A percentile compares a stretch with the other conserved stretches of the same genome.
Conservation (phyloP, 2,329 filamentous ascomycete genomes). For the Microdochium bolleyi region DNA sequence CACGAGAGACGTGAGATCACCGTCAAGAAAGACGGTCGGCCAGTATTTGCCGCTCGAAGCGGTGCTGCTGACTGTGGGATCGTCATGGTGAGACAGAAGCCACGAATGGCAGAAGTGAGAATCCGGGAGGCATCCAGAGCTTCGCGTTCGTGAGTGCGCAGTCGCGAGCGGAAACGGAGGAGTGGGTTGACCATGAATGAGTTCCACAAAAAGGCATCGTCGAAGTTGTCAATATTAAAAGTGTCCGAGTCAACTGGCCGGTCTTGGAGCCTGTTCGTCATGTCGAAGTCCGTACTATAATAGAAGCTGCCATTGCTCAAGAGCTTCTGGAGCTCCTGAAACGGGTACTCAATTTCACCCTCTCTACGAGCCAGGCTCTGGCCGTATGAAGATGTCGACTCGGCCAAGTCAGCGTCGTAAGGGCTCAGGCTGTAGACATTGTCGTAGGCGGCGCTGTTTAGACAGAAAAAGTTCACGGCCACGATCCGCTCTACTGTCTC, state of each 20-base stretch:
- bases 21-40: constrained; percentile 76
- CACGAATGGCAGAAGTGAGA: constrained; percentile 86
- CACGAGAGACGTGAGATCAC: constrained; percentile 90
- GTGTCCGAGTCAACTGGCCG: constrained; percentile 67
- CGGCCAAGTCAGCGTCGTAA: constrained; percentile 39
- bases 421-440: constrained; percentile 54
- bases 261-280: constrained; percentile 89
- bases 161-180: constrained; percentile 76
- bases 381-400: constrained; percentile 38
- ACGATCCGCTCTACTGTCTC: constrained; percentile 86
- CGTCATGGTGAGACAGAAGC: constrained; percentile 81
- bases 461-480: constrained; percentile 84
- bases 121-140: constrained; percentile 82
- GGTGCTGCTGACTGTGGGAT: constrained; percentile 73
- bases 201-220: constrained; percentile 94
- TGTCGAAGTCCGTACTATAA: constrained; percentile 96
- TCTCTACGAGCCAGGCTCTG: constrained; percentile 58
- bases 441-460: constrained; percentile 83
- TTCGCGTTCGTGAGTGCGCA: constrained; percentile 66
- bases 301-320: constrained; percentile 93
- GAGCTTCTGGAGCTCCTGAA: constrained; percentile 82
- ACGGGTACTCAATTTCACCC: constrained; percentile 73
- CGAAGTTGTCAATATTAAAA: constrained; percentile 87
- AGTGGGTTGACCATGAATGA: constrained; percentile 96
- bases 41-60: constrained; percentile 54